Evolutionary conservation across 345 rosid species (phyloP), one percentile per base, ranked within the genome.

Genomic region (Gossypium longicalyx): DNA sequence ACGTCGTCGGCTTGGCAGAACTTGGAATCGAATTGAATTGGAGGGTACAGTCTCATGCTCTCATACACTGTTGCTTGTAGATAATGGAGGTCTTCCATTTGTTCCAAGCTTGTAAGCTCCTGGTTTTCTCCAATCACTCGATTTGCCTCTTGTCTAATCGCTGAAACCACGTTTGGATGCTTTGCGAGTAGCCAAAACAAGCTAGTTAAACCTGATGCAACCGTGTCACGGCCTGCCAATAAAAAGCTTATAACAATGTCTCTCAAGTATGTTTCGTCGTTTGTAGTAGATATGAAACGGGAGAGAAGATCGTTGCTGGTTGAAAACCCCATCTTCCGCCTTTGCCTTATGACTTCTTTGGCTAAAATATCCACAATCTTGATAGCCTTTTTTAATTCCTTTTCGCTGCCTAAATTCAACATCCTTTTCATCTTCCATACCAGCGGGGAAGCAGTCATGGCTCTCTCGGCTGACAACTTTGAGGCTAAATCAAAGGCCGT

Each of bases 231-330:
- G 10, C 93, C 87, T 17, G 92, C 86, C 51, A 88, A 68, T 7
- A 88, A 66, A 66, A 91, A 91, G 76, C 94, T 91, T 41, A 87
- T 82, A 1, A 91, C 87, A 76, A 91, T 88, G 65, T 91, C 97
- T 56, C 93, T 77, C 43, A 91, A 72, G 62, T 78, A 85, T 2
- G 78, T 75, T 2, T 85, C 91, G 10, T 86, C 88, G 44, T 59
- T 76, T 3, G 86, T 74, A 11, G 81, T 80, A 2, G 71, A 59
- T 89, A 91, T 86, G 83, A 91, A 89, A 20, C 94, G 89, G 44
- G 94, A 87, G 2, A 91, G 67, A 13, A 91, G 89, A 83, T 89
- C 97, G 54, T 83, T 77, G 2, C 81, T 68, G 2, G 68, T 71
- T 15, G 75, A 81, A 51, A 77, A 71, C 11, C 83, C 88, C 48